Conservation (phyloP, 306 rosid genomes). For the Leucaena leucocephala region DNA sequence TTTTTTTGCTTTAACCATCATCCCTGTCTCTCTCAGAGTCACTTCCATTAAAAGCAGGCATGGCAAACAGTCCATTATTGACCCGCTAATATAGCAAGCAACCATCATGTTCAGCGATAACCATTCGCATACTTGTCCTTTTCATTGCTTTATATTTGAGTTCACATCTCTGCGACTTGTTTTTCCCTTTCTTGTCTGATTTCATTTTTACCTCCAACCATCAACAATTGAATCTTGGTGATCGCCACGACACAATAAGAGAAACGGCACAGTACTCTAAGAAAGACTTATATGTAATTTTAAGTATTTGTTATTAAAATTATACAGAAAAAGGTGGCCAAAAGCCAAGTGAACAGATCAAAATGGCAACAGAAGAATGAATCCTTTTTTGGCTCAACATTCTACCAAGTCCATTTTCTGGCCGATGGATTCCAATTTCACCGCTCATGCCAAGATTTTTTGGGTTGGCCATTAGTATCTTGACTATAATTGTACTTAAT, state of each 20-base stretch:
- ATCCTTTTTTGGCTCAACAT: background rate
- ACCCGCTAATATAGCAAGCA: conserved; percentile 33
- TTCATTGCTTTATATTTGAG: background rate
- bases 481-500: background rate
- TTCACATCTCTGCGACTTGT: background rate
- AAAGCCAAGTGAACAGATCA: background rate
- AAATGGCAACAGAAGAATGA: background rate
- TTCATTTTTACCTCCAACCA: background rate
- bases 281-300: background rate
- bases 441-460: background rate
- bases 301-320: no score
- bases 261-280: background rate
- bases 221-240: background rate
- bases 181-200: background rate
- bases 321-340: background rate
- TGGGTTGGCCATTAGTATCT: background rate
- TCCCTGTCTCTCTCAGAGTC: background rate
- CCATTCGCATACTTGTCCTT: conserved; percentile 8
- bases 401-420: background rate
- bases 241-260: background rate
- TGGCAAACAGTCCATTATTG: background rate
- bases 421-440: background rate
- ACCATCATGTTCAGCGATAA: conserved; percentile 16
- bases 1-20: background rate
- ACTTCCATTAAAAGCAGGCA: conserved; percentile 19